These are phyloP conservation scores for Leccinellum albellum DNA, from an alignment of 768 basidiomycete genomes.

Conservation along the genomic window DNA sequence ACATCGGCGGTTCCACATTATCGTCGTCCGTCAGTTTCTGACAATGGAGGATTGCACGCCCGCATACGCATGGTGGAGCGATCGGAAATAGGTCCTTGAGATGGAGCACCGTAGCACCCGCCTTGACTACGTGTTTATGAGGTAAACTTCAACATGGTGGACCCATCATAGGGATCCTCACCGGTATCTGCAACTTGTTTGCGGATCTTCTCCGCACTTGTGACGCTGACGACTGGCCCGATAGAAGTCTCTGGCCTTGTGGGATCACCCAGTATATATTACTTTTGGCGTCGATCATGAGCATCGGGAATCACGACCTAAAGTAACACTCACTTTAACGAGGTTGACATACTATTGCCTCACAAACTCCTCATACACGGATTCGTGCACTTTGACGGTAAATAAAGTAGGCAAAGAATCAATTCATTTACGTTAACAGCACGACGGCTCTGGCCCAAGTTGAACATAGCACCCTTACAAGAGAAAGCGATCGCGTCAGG, in stretches of 20 bases:
- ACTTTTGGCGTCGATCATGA: constrained; percentile 35
- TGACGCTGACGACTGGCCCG: constrained; percentile 89
- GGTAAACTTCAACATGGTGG: too few species aligned
- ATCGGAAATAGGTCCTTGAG: too few species aligned
- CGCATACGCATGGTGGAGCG: too few species aligned
- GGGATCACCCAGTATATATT: constrained; percentile 86
- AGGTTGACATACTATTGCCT: constrained; percentile 62
- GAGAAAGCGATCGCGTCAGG: neutral
- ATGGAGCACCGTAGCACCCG: too few species aligned
- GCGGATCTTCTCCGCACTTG: constrained; percentile 79
- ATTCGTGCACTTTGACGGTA: constrained; percentile 65
- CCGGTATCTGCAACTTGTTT: constrained; percentile 86
- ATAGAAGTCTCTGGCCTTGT: constrained; percentile 68
- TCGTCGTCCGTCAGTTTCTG: too few species aligned
- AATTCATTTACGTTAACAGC: constrained; percentile 55
- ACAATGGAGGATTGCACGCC: too few species aligned
- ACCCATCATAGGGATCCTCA: constrained; percentile 29
- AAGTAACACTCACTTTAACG: constrained; percentile 51
- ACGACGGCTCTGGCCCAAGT: constrained; percentile 97
- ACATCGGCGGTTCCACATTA: too few species aligned
- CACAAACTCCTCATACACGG: constrained; percentile 78
- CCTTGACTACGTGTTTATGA: too few species aligned
- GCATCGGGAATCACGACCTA: neutral
- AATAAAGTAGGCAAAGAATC: neutral
- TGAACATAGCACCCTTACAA: constrained; percentile 79